A percentile compares a stretch with the other conserved stretches of the same genome.
Conservation (phyloP, 306 rosid species). For the Boehmeria nivea region DNA sequence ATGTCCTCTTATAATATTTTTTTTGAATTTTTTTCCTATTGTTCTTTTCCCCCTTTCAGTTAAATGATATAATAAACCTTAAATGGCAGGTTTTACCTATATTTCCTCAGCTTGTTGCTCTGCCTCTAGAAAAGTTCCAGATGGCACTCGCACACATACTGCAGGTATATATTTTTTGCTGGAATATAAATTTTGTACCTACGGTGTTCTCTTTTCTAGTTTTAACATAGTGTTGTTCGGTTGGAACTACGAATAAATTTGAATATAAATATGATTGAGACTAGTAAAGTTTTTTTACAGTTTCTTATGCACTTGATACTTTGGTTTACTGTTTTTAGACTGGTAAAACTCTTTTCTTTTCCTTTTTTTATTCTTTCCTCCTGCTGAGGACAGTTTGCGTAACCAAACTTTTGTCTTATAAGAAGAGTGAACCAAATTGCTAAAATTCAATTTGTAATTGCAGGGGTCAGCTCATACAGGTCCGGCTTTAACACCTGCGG, state of each 20-base stretch:
- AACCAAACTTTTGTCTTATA: background rate
- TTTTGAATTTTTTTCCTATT: too few relatives aligned
- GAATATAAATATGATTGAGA: background rate
- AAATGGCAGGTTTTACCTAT: conserved; percentile 81
- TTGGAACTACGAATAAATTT: background rate
- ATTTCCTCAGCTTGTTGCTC: conserved; percentile 84
- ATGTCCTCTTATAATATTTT: background rate
- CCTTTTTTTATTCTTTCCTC: background rate
- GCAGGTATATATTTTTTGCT: conserved; percentile 52
- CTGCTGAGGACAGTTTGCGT: background rate
- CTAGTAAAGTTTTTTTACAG: too few relatives aligned
- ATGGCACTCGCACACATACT: conserved; percentile 93
- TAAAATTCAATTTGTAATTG: conserved; percentile 1
- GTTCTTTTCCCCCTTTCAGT: too few relatives aligned
- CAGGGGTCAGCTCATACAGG: conserved; percentile 99
- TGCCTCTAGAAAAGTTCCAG: conserved; percentile 93
- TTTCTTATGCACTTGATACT: too few relatives aligned
- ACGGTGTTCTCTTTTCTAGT: background rate
- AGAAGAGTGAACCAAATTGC: background rate
- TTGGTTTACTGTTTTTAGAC: background rate
- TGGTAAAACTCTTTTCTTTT: background rate
- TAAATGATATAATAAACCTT: background rate
- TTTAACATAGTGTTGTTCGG: background rate
- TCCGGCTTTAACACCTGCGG: conserved; percentile 91
- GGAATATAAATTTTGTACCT: background rate